Evolutionary conservation across 2,329 filamentous ascomycete genomes (phyloP).

Genomic region (Diplodia seriata): DNA sequence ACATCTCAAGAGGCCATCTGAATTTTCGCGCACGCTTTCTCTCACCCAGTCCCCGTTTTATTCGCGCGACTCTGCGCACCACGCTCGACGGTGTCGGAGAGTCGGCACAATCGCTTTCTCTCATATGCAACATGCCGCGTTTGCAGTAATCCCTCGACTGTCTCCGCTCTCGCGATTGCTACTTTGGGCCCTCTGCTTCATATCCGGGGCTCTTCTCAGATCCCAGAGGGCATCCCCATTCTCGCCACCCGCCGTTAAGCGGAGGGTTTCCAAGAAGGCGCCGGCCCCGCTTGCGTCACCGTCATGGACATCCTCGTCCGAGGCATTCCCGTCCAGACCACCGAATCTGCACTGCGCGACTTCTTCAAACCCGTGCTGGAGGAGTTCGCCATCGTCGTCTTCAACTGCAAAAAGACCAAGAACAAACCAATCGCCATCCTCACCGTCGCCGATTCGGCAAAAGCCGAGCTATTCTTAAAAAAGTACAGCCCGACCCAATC

Average conservation of each 20-base stretch:
- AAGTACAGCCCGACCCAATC: conserved; percentile 40
- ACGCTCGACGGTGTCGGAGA: not conserved
- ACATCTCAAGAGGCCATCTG: not conserved
- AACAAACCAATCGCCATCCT: conserved; percentile 53
- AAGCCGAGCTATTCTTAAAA: conserved; percentile 54
- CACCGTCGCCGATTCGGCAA: conserved; percentile 52
- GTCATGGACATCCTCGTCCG: conserved; percentile 58
- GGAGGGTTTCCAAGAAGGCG: not conserved
- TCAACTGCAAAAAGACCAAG: conserved; percentile 53
- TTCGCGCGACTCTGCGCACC: not conserved
- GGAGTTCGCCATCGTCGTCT: conserved; percentile 51
- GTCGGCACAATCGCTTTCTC: not conserved
- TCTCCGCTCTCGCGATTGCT: not conserved
- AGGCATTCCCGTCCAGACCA: conserved; percentile 52
- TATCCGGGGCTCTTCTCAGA: not conserved
- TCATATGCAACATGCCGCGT: conserved; percentile 7
- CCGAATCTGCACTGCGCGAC: conserved; percentile 50
- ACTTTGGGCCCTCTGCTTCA: not conserved
- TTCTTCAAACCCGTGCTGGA: conserved; percentile 51
- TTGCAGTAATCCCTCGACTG: not conserved
- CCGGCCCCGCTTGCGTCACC: conserved; percentile 9
- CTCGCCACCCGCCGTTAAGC: not conserved
- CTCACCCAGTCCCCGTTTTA: not conserved
- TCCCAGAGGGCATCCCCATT: not conserved
- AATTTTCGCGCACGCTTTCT: not conserved